Base-by-base conservation (phyloP, 331 rosid genomes). In the Quercus phellos region DNA sequence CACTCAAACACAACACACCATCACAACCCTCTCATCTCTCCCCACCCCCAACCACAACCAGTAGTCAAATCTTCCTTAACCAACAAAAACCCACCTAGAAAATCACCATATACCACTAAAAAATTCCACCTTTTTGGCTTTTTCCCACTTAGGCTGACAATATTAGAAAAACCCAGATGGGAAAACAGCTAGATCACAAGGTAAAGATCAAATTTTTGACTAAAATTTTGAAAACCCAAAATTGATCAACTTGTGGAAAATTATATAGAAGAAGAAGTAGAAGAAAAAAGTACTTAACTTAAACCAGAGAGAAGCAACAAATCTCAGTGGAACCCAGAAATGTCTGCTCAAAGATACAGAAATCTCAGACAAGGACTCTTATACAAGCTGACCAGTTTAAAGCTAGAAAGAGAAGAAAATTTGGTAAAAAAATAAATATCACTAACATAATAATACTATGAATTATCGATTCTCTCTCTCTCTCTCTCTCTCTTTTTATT, bases 361-460 rank as follows among this genome's bases (percentile, higher is more conserved):
- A 85, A 89, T 91, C 94, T 84, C 85, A 84, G 74, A 87, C 69
- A 80, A 82, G 90, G 90, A 83, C 82, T 80, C 82, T 84, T 73
- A 8, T 38, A 76, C 84, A 79, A 84, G 82, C 87, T 85, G 88
- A 89, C 90, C 89, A 80, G 89, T 82, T 89, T 75, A 90, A 88
- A 84, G 88, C 85, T 75, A 82, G 88, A 83, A 73, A 68, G 55
- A 55, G 51, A 32, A 74, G 67, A 46, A 79, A 77, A 54, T 59
- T 18, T 53, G 70, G 67, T 76, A 75, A 80, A 24, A 66, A 80
- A 30, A 74, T 50, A 21, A 51, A 22, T 70, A 67, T 78, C 16
- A 10, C 14, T 13, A 2, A 46, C 53, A 46, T 46, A 46, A 46
- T 46, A 46, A 50, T 72, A 55, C 51, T 42, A 56, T 43, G 32